phyloP scores from a whole-genome alignment of 352 stramenopile genomes.

The Thalassiosira allenii region DNA sequence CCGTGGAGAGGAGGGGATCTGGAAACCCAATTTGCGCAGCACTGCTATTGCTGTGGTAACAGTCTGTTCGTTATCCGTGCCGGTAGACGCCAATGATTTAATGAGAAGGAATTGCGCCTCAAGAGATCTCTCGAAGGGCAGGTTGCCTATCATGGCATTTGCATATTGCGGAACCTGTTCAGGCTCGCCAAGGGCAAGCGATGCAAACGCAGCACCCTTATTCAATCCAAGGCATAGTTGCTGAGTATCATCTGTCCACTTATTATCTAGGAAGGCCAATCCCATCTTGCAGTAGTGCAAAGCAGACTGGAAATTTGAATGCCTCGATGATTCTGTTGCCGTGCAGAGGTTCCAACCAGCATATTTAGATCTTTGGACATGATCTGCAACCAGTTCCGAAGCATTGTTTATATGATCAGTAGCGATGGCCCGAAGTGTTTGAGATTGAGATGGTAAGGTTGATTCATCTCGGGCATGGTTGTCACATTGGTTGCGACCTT shows the following conservation, averaged over 20 bases:
- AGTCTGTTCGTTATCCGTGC: slow-evolving; percentile 6
- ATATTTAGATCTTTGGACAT: slow-evolving; percentile 11
- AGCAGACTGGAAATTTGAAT: slow-evolving; percentile 16
- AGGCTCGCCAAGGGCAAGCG: slow-evolving; percentile 6
- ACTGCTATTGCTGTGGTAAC: background rate
- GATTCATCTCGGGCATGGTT: no score
- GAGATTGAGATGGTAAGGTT: no score
- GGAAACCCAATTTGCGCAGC: slow-evolving; percentile 2
- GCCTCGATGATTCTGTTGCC: background rate
- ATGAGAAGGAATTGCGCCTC: background rate
- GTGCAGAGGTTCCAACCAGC: slow-evolving; percentile 23
- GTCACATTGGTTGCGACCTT: no score
- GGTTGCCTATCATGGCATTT: slow-evolving; percentile 14
- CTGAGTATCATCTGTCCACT: slow-evolving; percentile 9
- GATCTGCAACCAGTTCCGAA: background rate
- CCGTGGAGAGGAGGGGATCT: slow-evolving; percentile 9
- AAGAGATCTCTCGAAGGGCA: slow-evolving; percentile 23
- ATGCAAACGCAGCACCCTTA: slow-evolving; percentile 20
- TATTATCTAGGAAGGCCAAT: slow-evolving; percentile 5
- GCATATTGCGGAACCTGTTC: slow-evolving; percentile 1
- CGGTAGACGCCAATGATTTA: slow-evolving; percentile 3
- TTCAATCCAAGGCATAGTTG: slow-evolving; percentile 14
- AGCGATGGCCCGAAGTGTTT: no score
- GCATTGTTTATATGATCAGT: slow-evolving; percentile 24
- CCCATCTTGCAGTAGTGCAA: slow-evolving; percentile 25